Evolutionary conservation across 2,329 filamentous ascomycete genomes (phyloP), one percentile per base, ranked within the genome.

Genomic region (Monosporascus ibericus): DNA sequence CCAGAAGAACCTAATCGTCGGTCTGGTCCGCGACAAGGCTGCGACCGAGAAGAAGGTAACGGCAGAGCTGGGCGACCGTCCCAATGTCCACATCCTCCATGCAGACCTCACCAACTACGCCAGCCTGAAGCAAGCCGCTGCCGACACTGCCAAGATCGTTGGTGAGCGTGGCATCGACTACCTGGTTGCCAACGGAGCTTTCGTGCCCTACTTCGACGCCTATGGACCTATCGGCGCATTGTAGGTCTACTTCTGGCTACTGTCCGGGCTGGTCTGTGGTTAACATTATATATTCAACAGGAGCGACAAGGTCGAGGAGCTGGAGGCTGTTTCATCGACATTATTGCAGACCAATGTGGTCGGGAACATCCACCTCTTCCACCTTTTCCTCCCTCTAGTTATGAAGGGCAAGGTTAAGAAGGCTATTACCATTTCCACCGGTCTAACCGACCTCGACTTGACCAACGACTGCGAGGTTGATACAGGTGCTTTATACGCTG

Each of bases 361-460:
- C 6, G 78, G 72, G 39, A 72, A 76, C 46, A 67, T 82, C 52
- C 71, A 80, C 55, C 68, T 79, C 2, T 74, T 79, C 61, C 76
- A 78, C 55, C 60, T 74, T 2, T 81, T 79, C 59, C 49, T 78
- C 1, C 79, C 81, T 0, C 69, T 82, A 0, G 64, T 85, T 22
- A 63, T 71, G 2, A 75, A 78, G 46, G 73, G 80, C 5, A 61
- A 64, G 1, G 60, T 55, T 8, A 84, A 82, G 61, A 83, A 83
- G 59, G 68, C 81, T 20, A 71, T 78, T 27, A 59, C 70, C 25
- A 71, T 84, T 6, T 72, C 75, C 9, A 75, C 63, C 0, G 79
- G 77, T 18, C 52, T 72, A 40, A 75, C 73, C 0, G 79, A 82
- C 53, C 42, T 44, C 20, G 4, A 44, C 22, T 44, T 44, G 6